These are phyloP conservation scores for Prinsepia uniflora DNA, from an alignment of 306 rosid genomes.

Conservation along the genomic window DNA sequence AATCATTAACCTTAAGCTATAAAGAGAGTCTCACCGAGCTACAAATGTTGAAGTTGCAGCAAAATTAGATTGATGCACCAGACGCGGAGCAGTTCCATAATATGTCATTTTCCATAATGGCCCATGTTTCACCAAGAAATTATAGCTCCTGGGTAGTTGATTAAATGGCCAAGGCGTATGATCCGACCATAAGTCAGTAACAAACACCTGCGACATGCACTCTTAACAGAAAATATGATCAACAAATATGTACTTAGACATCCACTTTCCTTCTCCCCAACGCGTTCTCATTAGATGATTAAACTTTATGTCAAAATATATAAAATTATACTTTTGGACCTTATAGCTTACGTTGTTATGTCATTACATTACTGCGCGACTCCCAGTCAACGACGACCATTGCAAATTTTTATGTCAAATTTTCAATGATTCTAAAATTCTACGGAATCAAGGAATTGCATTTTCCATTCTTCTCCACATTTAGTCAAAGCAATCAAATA, in stretches of 20 bases:
- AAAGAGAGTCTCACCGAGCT: slow-evolving; percentile 65
- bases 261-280: not conserved
- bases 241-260: slow-evolving; percentile 10
- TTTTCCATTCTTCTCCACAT: not conserved
- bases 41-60: slow-evolving; percentile 90
- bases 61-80: slow-evolving; percentile 86
- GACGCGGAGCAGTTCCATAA: slow-evolving; percentile 79
- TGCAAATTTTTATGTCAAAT: not conserved
- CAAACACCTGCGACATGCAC: slow-evolving; percentile 62
- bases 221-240: slow-evolving; percentile 27
- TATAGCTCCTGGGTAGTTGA: slow-evolving; percentile 94
- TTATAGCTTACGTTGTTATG: not conserved
- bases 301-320: not conserved
- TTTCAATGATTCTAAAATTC: not conserved
- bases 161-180: slow-evolving; percentile 99
- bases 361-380: not conserved
- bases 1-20: not conserved
- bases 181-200: slow-evolving; percentile 93
- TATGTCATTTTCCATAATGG: slow-evolving; percentile 87
- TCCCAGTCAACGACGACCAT: not conserved
- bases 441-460: not conserved
- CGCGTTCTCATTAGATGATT: not conserved
- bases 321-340: not conserved
- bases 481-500: slow-evolving; percentile 5
- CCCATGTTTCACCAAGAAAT: slow-evolving; percentile 93